Conservation (phyloP, 2,329 filamentous ascomycete species). For the Ascochyta fabae region DNA sequence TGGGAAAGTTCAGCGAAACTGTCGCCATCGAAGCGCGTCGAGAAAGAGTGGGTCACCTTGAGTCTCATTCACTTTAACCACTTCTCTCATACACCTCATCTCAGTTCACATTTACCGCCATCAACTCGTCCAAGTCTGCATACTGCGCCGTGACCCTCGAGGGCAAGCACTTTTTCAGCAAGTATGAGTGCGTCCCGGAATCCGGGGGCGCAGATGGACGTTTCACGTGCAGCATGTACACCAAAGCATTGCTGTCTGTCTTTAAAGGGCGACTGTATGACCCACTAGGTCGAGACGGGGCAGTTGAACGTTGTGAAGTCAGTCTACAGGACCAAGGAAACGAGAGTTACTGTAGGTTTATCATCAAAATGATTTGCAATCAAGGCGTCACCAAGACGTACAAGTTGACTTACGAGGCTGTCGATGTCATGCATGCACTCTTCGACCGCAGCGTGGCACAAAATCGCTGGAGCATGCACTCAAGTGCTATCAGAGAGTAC, state of each 20-base stretch:
- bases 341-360: slow-evolving; percentile 72
- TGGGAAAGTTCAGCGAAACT: slow-evolving; percentile 80
- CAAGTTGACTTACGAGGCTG: slow-evolving; percentile 75
- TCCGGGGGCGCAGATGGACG: slow-evolving; percentile 50
- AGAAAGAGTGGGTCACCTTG: slow-evolving; percentile 62
- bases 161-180: slow-evolving; percentile 72
- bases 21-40: slow-evolving; percentile 76
- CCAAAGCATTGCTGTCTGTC: slow-evolving; percentile 71
- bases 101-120: slow-evolving; percentile 72
- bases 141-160: slow-evolving; percentile 76
- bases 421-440: slow-evolving; percentile 76
- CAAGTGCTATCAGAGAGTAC: slow-evolving; percentile 73
- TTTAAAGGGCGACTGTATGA: slow-evolving; percentile 74
- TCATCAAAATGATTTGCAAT: slow-evolving; percentile 75
- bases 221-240: slow-evolving; percentile 79
- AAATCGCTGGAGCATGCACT: slow-evolving; percentile 76
- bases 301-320: slow-evolving; percentile 77
- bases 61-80: slow-evolving; percentile 18
- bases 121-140: slow-evolving; percentile 82
- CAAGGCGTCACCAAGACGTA: slow-evolving; percentile 82
- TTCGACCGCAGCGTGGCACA: slow-evolving; percentile 71
- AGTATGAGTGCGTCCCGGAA: slow-evolving; percentile 67
- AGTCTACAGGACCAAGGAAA: slow-evolving; percentile 73
- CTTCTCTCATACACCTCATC: slow-evolving; percentile 25
- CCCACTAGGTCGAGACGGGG: slow-evolving; percentile 69